phyloP scores from a whole-genome alignment of 2,329 filamentous ascomycete genomes.

The Alternaria sp. region DNA sequence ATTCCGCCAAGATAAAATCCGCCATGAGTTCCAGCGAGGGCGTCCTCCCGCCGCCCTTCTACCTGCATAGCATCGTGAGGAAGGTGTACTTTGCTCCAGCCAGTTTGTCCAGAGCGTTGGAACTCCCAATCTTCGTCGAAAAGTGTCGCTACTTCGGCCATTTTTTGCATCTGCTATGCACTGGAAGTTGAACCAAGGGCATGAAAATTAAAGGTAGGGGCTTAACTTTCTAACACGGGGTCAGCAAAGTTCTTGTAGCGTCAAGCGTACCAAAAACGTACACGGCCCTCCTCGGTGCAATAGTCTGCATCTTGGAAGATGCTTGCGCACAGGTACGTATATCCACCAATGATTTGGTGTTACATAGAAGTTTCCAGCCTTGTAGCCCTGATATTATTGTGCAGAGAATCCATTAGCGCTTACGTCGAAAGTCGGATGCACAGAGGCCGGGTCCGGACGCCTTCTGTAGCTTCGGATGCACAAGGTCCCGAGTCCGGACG shows the following conservation, averaged over 20 bases:
- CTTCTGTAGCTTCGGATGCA: not conserved
- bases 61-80: not conserved
- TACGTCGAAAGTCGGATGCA: not conserved
- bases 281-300: not conserved
- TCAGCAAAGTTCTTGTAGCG: not conserved
- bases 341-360: not conserved
- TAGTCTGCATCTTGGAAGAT: not conserved
- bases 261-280: not conserved
- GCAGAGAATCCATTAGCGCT: not conserved
- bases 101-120: not conserved
- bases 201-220: not conserved
- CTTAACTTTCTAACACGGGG: not conserved
- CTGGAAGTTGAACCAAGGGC: not conserved
- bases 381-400: not conserved
- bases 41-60: not conserved
- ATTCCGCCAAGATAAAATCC: not conserved
- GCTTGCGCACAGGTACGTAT: not conserved
- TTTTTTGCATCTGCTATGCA: not conserved
- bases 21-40: not conserved
- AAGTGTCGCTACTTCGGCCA: not conserved
- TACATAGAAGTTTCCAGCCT: not conserved
- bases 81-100: not conserved
- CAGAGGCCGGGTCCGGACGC: not conserved
- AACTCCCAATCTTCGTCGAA: not conserved
- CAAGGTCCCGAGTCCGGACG: not conserved